phyloP scores from a whole-genome alignment of 371 early-diverging fungal species.

The Mortierella sp. region DNA sequence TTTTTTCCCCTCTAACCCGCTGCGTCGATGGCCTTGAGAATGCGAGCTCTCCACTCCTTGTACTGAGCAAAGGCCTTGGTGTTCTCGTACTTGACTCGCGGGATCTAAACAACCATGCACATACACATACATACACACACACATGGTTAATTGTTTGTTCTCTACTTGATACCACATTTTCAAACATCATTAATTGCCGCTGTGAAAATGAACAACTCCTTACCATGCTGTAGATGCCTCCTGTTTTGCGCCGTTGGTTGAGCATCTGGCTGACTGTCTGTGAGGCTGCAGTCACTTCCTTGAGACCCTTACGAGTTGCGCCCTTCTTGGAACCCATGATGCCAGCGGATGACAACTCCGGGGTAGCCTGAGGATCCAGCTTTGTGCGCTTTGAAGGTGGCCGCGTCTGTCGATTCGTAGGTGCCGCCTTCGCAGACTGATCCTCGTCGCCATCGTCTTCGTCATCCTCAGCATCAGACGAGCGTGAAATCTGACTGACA shows the following conservation, averaged over 20 bases:
- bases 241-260: constrained; percentile 24
- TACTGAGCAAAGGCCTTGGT: constrained; percentile 40
- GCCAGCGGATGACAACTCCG: constrained; percentile 18
- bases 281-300: constrained; percentile 21
- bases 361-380: constrained; percentile 10
- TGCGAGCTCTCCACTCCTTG: constrained; percentile 39
- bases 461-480: constrained; percentile 26
- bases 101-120: constrained; percentile 26
- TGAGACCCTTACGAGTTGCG: constrained; percentile 15
- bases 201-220: not conserved
- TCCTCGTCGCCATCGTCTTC: constrained; percentile 2
- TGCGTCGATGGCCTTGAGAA: constrained; percentile 15
- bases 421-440: not conserved
- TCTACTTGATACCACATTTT: no score
- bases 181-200: not conserved
- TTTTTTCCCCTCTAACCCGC: not conserved
- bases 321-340: constrained; percentile 30
- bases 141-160: no score
- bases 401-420: not conserved
- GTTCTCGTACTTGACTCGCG: constrained; percentile 39
- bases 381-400: constrained; percentile 40
- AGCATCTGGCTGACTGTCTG: constrained; percentile 12
- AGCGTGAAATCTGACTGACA: constrained; percentile 39
- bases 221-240: constrained; percentile 56
- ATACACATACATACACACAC: not conserved